These are phyloP conservation scores for Backusella luteola DNA, from an alignment of 192 early-diverging fungal species.

Conservation along the genomic window DNA sequence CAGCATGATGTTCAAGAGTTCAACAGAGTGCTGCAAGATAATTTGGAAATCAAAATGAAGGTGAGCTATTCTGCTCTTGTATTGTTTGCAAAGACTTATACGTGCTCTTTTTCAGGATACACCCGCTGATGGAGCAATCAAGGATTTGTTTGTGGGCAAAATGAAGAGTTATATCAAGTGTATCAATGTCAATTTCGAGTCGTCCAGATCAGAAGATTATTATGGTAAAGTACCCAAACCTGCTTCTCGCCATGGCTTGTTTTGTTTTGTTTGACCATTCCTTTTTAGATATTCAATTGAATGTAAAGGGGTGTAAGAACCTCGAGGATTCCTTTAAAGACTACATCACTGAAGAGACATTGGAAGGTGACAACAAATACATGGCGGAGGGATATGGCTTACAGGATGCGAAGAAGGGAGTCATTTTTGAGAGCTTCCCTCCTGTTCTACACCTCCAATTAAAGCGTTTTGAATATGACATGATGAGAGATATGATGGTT, in stretches of 20 bases:
- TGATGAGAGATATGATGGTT: slow-evolving; percentile 83
- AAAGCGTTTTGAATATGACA: slow-evolving; percentile 98
- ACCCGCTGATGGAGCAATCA: slow-evolving; percentile 87
- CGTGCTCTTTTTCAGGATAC: slow-evolving; percentile 55
- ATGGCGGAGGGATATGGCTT: slow-evolving; percentile 91
- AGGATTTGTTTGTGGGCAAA: slow-evolving; percentile 91
- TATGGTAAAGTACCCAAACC: slow-evolving; percentile 57
- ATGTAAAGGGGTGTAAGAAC: slow-evolving; percentile 92
- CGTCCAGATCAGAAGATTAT: slow-evolving; percentile 90
- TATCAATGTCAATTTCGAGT: slow-evolving; percentile 93
- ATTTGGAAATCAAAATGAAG: slow-evolving; percentile 98
- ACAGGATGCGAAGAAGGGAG: slow-evolving; percentile 95
- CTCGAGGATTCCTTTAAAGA: slow-evolving; percentile 88
- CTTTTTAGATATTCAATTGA: slow-evolving; percentile 87
- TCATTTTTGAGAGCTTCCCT: slow-evolving; percentile 90
- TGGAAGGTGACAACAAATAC: slow-evolving; percentile 98
- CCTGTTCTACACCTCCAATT: slow-evolving; percentile 95
- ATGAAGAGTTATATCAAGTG: slow-evolving; percentile 98
- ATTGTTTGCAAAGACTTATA: not conserved
- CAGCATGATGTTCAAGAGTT: slow-evolving; percentile 99
- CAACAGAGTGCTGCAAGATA: slow-evolving; percentile 95
- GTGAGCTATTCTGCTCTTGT: slow-evolving; percentile 28
- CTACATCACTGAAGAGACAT: slow-evolving; percentile 86
- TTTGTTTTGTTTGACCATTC: not conserved
- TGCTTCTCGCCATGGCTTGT: not conserved